These are phyloP conservation scores for Ceratobasidium theobromae DNA, from an alignment of 1,284 basidiomycete genomes.

Conservation along the genomic window DNA sequence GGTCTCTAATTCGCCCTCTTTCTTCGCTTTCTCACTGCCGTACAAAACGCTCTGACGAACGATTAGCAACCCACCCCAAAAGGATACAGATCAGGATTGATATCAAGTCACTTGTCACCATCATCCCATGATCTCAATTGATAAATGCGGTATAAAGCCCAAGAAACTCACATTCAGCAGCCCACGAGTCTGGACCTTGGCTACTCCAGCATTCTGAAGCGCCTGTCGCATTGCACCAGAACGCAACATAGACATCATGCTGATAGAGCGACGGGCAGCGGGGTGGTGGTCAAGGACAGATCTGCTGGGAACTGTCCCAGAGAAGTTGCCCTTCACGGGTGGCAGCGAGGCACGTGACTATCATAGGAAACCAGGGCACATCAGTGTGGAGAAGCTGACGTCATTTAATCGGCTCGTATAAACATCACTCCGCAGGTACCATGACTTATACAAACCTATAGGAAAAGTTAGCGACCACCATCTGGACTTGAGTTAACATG, in stretches of 20 bases:
- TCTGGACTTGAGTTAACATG: no score
- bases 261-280: background rate
- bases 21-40: constrained; percentile 83
- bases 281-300: constrained; percentile 7
- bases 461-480: no score
- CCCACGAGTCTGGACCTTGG: constrained; percentile 15
- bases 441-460: no score
- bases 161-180: constrained; percentile 7
- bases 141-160: background rate
- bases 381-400: constrained; percentile 16
- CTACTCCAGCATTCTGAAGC: background rate
- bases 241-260: constrained; percentile 1
- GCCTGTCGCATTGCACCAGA: background rate
- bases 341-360: constrained; percentile 11
- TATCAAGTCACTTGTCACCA: no score
- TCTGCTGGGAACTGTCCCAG: constrained; percentile 1
- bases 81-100: no score
- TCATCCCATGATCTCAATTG: background rate
- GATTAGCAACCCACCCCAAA: no score
- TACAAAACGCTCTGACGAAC: constrained; percentile 50
- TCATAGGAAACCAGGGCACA: constrained; percentile 2
- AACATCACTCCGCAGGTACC: no score
- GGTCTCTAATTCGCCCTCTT: constrained; percentile 71
- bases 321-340: background rate
- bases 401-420: no score